Conservation (phyloP, 2,329 filamentous ascomycete species). For the Epichloe coenophiala region DNA sequence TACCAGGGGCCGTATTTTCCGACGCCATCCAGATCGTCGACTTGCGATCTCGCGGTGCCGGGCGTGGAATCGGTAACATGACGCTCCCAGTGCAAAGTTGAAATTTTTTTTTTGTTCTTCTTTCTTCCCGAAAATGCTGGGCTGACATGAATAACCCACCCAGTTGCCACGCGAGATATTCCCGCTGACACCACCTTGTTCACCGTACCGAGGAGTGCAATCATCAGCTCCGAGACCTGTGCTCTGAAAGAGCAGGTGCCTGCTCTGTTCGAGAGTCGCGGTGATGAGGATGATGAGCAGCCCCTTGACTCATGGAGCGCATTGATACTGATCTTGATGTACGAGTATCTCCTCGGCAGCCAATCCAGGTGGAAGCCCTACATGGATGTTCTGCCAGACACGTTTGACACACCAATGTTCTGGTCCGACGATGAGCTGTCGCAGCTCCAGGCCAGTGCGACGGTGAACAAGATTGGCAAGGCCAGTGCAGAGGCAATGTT, state of each 20-base stretch:
- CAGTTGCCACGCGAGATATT: slow-evolving; percentile 61
- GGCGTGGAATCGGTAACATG: slow-evolving; percentile 39
- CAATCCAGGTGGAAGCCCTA: slow-evolving; percentile 65
- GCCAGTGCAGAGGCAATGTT: slow-evolving; percentile 59
- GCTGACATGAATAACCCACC: background rate
- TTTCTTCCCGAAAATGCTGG: too few species aligned
- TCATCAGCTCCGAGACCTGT: slow-evolving; percentile 64
- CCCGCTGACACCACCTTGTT: slow-evolving; percentile 65
- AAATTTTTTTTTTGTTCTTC: too few species aligned
- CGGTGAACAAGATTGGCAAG: slow-evolving; percentile 65
- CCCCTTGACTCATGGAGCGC: slow-evolving; percentile 40
- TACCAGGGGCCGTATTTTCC: slow-evolving; percentile 40
- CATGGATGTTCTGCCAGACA: slow-evolving; percentile 55
- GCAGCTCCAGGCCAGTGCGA: slow-evolving; percentile 62
- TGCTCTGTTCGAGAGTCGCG: slow-evolving; percentile 32
- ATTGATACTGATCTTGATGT: slow-evolving; percentile 66
- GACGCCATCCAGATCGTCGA: slow-evolving; percentile 38
- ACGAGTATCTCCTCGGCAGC: slow-evolving; percentile 49
- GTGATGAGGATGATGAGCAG: slow-evolving; percentile 19
- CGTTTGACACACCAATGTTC: slow-evolving; percentile 83
- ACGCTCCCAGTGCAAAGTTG: background rate
- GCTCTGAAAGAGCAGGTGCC: slow-evolving; percentile 45
- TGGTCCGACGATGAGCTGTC: slow-evolving; percentile 60
- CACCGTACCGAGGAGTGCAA: slow-evolving; percentile 56
- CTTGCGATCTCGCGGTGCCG: slow-evolving; percentile 34